Percentiles rank a stretch among this genome's conserved stretches.
These are phyloP conservation scores for Pascua sp. DNA, from an alignment of 1,284 basidiomycete species.

Conservation along the genomic window DNA sequence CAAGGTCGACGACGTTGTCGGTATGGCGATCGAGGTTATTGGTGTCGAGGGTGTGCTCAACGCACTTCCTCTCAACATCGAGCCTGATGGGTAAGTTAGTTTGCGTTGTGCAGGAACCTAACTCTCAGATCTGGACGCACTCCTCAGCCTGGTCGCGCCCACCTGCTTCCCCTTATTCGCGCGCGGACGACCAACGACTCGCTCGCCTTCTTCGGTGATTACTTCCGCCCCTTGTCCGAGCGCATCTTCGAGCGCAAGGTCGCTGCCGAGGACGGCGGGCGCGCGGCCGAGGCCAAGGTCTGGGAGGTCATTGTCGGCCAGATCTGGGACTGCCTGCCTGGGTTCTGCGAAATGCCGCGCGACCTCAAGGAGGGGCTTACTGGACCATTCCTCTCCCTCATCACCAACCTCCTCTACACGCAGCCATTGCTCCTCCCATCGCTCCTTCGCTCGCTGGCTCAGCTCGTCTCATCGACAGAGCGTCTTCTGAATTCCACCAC, in stretches of 20 bases:
- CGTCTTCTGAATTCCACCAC: conserved; percentile 52
- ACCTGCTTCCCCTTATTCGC: conserved; percentile 85
- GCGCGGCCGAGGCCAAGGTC: conserved; percentile 81
- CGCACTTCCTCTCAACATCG: conserved; percentile 79
- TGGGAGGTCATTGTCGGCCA: conserved; percentile 90
- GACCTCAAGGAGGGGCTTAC: conserved; percentile 68
- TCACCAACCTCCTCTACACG: conserved; percentile 85
- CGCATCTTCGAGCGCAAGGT: conserved; percentile 82
- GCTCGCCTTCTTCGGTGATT: conserved; percentile 78
- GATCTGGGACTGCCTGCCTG: conserved; percentile 71
- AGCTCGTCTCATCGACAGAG: conserved; percentile 66
- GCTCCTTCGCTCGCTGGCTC: conserved; percentile 75
- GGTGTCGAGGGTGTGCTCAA: conserved; percentile 78
- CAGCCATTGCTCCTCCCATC: conserved; percentile 79
- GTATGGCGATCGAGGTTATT: conserved; percentile 76
- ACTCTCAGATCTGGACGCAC: conserved; percentile 30
- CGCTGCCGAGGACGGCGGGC: conserved; percentile 65
- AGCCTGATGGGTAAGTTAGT: conserved; percentile 57
- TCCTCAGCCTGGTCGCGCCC: conserved; percentile 64
- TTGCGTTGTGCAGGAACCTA: not conserved
- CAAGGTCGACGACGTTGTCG: conserved; percentile 74
- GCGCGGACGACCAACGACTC: conserved; percentile 71
- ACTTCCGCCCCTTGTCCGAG: conserved; percentile 92
- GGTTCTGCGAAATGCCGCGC: conserved; percentile 70
- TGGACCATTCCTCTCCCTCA: conserved; percentile 73